A percentile compares a stretch with the other conserved stretches of the same genome.
These are phyloP conservation scores for Macrophomina pseudophaseolina DNA, from an alignment of 2,329 filamentous ascomycete genomes.

Conservation along the genomic window DNA sequence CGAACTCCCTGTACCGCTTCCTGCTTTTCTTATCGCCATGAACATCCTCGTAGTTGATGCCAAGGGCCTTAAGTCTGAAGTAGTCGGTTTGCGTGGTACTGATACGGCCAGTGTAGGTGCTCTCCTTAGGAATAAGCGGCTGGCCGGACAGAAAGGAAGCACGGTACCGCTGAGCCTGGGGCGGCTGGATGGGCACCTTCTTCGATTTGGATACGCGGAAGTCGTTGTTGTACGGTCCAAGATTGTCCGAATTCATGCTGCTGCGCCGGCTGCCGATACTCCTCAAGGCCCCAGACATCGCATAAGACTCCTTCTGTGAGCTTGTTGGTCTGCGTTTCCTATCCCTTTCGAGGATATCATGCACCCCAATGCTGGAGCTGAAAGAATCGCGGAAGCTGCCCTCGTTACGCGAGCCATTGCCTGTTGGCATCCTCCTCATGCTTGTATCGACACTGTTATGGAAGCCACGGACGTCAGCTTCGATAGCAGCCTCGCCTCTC, in stretches of 20 bases:
- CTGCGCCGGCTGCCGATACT: background rate
- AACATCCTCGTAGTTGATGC: slow-evolving; percentile 46
- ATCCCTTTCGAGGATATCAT: slow-evolving; percentile 15
- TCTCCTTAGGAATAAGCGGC: slow-evolving; percentile 25
- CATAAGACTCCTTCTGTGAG: slow-evolving; percentile 6
- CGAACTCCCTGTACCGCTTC: slow-evolving; percentile 34
- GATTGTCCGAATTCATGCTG: background rate
- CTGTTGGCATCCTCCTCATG: slow-evolving; percentile 4
- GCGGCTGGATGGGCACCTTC: slow-evolving; percentile 13
- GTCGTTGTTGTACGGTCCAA: slow-evolving; percentile 8
- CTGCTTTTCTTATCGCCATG: slow-evolving; percentile 30
- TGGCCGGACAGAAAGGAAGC: slow-evolving; percentile 19
- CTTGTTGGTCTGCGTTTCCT: background rate
- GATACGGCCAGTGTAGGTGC: slow-evolving; percentile 35
- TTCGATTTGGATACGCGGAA: slow-evolving; percentile 7
- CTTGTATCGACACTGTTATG: slow-evolving; percentile 16
- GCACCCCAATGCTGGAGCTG: slow-evolving; percentile 18
- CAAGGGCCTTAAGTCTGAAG: slow-evolving; percentile 57
- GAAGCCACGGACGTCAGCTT: slow-evolving; percentile 17
- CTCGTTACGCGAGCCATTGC: slow-evolving; percentile 1
- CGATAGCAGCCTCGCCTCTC: background rate
- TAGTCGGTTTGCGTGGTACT: slow-evolving; percentile 57
- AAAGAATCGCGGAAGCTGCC: slow-evolving; percentile 14
- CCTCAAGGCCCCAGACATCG: slow-evolving; percentile 19
- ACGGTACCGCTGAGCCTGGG: slow-evolving; percentile 13